phyloP scores from a whole-genome alignment of 1,284 basidiomycete genomes.

The Heterobasidion irregulare region DNA sequence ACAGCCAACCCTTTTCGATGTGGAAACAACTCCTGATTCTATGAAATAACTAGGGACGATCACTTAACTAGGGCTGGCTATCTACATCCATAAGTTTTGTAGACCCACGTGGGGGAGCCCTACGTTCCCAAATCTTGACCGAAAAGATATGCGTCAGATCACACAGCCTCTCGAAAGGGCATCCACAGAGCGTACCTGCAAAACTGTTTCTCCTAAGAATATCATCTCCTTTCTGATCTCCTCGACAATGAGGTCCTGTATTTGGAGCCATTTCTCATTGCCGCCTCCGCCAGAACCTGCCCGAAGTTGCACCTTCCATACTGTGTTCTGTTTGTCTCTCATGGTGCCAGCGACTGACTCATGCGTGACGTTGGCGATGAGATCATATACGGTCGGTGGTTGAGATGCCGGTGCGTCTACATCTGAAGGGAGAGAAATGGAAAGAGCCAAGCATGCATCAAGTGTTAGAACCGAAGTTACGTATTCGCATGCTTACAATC shows the following conservation, averaged over 20 bases:
- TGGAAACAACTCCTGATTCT: too few relatives aligned
- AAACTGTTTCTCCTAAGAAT: slow-evolving; percentile 90
- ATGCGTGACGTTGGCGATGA: slow-evolving; percentile 92
- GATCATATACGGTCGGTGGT: slow-evolving; percentile 77
- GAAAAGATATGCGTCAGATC: not conserved
- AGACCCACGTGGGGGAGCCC: slow-evolving; percentile 3
- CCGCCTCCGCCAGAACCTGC: slow-evolving; percentile 71
- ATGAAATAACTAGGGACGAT: too few relatives aligned
- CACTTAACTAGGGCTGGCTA: too few relatives aligned
- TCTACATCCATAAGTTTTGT: too few relatives aligned
- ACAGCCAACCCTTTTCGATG: too few relatives aligned
- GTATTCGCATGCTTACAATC: slow-evolving; percentile 57
- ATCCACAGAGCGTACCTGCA: slow-evolving; percentile 58
- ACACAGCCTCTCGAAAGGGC: not conserved
- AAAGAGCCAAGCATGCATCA: slow-evolving; percentile 4
- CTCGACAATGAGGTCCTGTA: slow-evolving; percentile 95
- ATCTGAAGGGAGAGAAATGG: slow-evolving; percentile 37
- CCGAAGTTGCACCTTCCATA: slow-evolving; percentile 92
- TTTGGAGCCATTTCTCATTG: slow-evolving; percentile 91
- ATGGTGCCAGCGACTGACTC: slow-evolving; percentile 93
- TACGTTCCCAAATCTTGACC: slow-evolving; percentile 63
- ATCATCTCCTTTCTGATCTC: slow-evolving; percentile 97
- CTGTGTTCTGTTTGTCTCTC: slow-evolving; percentile 77
- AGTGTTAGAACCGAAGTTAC: not conserved
- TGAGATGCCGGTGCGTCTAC: slow-evolving; percentile 59